Conservation (phyloP, 805 yeast species). For the Ogataea polymorpha region DNA sequence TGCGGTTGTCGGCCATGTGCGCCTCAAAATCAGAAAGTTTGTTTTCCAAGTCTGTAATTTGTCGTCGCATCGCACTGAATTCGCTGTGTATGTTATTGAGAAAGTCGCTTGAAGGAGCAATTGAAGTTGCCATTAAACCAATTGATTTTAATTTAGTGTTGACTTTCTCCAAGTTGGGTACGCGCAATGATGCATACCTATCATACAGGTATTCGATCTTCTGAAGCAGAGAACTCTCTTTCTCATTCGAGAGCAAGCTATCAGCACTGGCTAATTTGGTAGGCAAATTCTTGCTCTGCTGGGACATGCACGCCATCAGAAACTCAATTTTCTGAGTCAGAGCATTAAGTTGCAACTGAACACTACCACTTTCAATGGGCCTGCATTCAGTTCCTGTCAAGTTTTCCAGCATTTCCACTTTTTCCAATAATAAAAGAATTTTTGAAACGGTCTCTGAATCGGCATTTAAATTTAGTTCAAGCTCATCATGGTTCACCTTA, state of each 20-base stretch:
- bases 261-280: too few relatives aligned
- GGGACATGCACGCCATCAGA: background rate
- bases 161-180: background rate
- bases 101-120: slow-evolving; percentile 8
- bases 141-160: background rate
- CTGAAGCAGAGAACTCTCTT: background rate
- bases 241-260: background rate
- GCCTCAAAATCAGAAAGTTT: slow-evolving; percentile 22
- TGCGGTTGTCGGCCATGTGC: slow-evolving; percentile 8
- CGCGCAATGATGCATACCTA: background rate
- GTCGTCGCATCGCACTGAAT: slow-evolving; percentile 16
- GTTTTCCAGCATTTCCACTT: background rate
- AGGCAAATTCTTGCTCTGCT: too few relatives aligned
- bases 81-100: slow-evolving; percentile 16
- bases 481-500: too few relatives aligned
- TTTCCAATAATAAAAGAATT: background rate
- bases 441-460: background rate
- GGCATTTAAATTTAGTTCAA: background rate
- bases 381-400: background rate
- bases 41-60: slow-evolving; percentile 23
- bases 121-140: background rate
- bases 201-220: background rate
- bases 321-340: background rate
- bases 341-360: background rate
- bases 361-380: background rate